These are phyloP conservation scores for Fusarium piperis DNA, from an alignment of 2,329 filamentous ascomycete species.

Conservation along the genomic window DNA sequence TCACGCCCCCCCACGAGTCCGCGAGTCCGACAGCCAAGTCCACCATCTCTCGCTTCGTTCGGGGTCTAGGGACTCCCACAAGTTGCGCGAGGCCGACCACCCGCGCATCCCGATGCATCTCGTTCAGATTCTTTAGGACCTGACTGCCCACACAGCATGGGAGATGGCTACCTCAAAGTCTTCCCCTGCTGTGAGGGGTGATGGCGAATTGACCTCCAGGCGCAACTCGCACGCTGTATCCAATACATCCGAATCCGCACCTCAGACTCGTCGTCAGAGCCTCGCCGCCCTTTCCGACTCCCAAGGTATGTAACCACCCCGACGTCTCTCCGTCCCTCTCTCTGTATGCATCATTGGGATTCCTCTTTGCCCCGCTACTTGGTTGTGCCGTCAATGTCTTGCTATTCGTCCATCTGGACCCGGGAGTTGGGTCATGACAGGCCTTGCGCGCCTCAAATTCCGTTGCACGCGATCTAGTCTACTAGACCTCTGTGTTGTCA, in stretches of 20 bases:
- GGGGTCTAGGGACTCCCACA: constrained; percentile 34
- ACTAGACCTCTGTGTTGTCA: not conserved
- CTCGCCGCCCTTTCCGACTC: constrained; percentile 43
- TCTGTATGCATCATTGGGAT: not conserved
- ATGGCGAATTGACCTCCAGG: constrained; percentile 41
- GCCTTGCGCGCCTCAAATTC: not conserved
- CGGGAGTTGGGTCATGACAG: not conserved
- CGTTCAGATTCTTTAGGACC: constrained; percentile 34
- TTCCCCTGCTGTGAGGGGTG: constrained; percentile 40
- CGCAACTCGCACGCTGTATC: constrained; percentile 39
- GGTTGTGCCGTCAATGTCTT: constrained; percentile 1
- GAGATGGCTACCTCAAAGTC: constrained; percentile 47
- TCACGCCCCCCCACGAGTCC: constrained; percentile 30
- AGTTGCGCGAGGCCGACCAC: constrained; percentile 41
- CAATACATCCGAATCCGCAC: constrained; percentile 33
- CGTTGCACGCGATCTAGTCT: not conserved
- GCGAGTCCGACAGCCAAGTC: constrained; percentile 32
- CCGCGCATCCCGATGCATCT: constrained; percentile 33
- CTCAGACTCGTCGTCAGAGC: constrained; percentile 36
- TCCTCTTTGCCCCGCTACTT: not conserved
- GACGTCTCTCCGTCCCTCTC: constrained; percentile 3
- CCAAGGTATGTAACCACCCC: constrained; percentile 42
- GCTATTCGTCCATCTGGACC: constrained; percentile 3
- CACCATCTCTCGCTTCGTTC: constrained; percentile 33
- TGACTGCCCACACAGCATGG: constrained; percentile 47